Base-by-base conservation (phyloP, 2,329 filamentous ascomycete species). In the Alternaria metachromatica region DNA sequence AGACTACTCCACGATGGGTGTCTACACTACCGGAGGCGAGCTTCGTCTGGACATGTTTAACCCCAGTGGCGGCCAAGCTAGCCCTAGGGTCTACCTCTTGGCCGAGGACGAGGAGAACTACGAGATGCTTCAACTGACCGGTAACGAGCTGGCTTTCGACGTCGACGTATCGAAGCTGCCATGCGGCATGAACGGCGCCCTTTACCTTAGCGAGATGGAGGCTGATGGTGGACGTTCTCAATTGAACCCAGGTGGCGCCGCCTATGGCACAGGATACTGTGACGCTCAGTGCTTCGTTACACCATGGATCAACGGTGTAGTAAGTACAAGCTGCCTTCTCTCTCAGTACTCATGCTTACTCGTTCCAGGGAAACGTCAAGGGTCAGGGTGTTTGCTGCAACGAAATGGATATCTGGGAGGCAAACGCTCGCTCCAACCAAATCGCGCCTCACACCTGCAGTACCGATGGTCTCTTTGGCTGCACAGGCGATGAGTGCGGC, bases 131-230 rank as follows among this genome's bases (percentile, higher is more conserved):
- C 84, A 87, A 63, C 83, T 92, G 62, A 83, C 88, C 58, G 88
- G 88, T 80, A 85, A 89, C 74, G 90, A 92, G 79, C 89, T 92
- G 80, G 89, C 88, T 58, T 91, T 92, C 65, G 89, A 92, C 59
- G 89, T 92, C 25, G 90, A 92, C 75, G 87, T 77, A 3, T 81
- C 79, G 5, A 80, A 78, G 67, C 70, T 81, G n/a, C 79, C 79
- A 6, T 81, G 80, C 65, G 80, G 80, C 26, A 81, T 81, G 77
- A 81, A 81, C 56, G 78, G 80, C 44, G 80, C 80, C 54, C 59
- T 81, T 6, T 81, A 81, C 55, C 70, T 81, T 9, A 77, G 75
- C 15, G 79, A 81, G 67, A 81, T 81, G 80, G 68, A 77, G 56
- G 76, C 70, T 10, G 66, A 74, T 44, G 79, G 79, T 51, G 79